phyloP scores from a whole-genome alignment of 2,329 filamentous ascomycete species.

The Cladosporium sp. region DNA sequence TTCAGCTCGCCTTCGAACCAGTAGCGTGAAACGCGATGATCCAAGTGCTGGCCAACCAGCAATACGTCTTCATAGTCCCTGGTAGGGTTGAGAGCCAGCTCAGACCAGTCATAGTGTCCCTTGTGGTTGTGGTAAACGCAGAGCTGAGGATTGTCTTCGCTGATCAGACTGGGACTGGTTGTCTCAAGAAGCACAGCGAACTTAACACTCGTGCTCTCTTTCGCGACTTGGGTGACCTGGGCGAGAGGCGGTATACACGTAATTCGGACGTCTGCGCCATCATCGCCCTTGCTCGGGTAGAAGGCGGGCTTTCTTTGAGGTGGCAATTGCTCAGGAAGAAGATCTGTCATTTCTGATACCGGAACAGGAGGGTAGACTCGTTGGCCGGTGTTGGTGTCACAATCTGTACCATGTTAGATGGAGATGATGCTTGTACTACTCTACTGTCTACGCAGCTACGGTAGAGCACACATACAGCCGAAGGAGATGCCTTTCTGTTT shows the following conservation, averaged over 20 bases:
- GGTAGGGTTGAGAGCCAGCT: conserved; percentile 55
- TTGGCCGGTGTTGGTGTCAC: conserved; percentile 37
- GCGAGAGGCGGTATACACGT: conserved; percentile 71
- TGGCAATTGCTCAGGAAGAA: conserved; percentile 36
- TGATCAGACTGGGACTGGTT: conserved; percentile 37
- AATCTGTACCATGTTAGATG: conserved; percentile 27
- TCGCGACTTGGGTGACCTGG: conserved; percentile 65
- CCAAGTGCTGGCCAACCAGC: conserved; percentile 26
- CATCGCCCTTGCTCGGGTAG: conserved; percentile 19
- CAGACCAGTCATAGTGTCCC: conserved; percentile 57
- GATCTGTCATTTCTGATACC: conserved; percentile 27
- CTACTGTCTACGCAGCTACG: neutral
- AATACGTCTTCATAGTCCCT: conserved; percentile 31
- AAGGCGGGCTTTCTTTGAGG: conserved; percentile 28
- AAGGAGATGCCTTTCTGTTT: conserved; percentile 39
- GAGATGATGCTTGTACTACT: neutral
- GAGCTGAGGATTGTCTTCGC: conserved; percentile 66
- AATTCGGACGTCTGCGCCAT: conserved; percentile 52
- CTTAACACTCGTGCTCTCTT: conserved; percentile 46
- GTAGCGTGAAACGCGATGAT: conserved; percentile 36
- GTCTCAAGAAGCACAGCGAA: conserved; percentile 62
- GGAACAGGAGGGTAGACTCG: conserved; percentile 37
- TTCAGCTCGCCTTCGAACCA: conserved; percentile 58
- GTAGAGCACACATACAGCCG: conserved; percentile 31
- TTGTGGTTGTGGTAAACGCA: conserved; percentile 71